Conservation (phyloP, 257 asterid genomes). For the Plantago ovata region DNA sequence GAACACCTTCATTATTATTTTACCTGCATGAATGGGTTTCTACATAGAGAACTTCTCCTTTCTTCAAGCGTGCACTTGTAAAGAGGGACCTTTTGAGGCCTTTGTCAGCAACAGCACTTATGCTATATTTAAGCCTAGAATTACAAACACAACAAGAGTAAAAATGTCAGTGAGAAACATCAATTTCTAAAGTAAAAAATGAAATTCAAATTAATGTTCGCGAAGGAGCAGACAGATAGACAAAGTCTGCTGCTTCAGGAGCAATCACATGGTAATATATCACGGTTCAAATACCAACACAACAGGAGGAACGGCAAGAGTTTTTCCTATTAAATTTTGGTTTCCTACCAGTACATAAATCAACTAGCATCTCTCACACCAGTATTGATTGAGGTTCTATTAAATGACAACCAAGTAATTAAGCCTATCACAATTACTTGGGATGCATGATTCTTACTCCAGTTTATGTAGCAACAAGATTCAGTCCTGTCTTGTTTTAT, state of each 20-base stretch:
- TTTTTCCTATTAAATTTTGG: too few species aligned
- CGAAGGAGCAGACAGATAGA: neutral
- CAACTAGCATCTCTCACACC: too few species aligned
- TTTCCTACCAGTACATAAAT: too few species aligned
- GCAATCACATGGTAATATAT: neutral
- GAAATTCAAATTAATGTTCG: conserved; percentile 4
- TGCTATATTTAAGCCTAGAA: conserved; percentile 88
- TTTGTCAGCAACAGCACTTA: conserved; percentile 93
- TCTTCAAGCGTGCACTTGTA: conserved; percentile 91
- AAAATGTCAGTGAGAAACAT: neutral
- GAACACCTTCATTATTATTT: neutral
- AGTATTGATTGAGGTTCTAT: too few species aligned
- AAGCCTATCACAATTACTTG: neutral
- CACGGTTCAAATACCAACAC: too few species aligned
- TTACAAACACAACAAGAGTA: conserved; percentile 6
- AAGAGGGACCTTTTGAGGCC: conserved; percentile 74
- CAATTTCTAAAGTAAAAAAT: neutral
- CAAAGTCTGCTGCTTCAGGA: too few species aligned
- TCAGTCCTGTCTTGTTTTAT: too few species aligned
- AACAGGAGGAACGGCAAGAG: too few species aligned
- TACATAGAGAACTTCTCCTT: conserved; percentile 88
- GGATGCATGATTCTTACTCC: neutral
- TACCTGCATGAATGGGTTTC: conserved; percentile 87
- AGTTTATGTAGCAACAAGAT: too few species aligned
- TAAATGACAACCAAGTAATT: too few species aligned